Evolutionary conservation across 2,329 filamentous ascomycete genomes (phyloP).

Genomic region (Didymella lethalis): DNA sequence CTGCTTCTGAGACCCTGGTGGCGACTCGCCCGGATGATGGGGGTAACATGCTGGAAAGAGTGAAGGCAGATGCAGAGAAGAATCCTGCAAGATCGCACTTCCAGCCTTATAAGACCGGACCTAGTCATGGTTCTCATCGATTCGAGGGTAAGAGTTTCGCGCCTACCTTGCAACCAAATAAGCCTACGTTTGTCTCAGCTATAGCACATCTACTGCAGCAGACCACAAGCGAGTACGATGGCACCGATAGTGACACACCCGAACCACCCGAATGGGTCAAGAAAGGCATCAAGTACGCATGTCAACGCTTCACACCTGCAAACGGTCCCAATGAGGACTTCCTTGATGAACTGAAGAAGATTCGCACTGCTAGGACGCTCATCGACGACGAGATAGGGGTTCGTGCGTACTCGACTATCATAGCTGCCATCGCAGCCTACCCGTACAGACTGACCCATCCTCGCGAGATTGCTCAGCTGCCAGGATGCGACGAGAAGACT

Average conservation of each 20-base stretch:
- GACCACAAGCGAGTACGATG: conserved; percentile 81
- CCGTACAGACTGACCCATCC: conserved; percentile 63
- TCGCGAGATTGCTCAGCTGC: conserved; percentile 62
- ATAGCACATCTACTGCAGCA: conserved; percentile 64
- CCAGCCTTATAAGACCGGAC: conserved; percentile 23
- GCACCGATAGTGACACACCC: conserved; percentile 62
- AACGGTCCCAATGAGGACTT: conserved; percentile 78
- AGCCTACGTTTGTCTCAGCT: conserved; percentile 26
- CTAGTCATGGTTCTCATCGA: conserved; percentile 35
- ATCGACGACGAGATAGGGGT: conserved; percentile 80
- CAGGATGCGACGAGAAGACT: conserved; percentile 83
- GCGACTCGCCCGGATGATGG: conserved; percentile 31
- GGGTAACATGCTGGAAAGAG: conserved; percentile 60
- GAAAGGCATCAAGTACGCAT: conserved; percentile 74
- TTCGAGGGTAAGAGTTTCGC: conserved; percentile 47
- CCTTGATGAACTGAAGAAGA: conserved; percentile 75
- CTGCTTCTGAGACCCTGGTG: conserved; percentile 31
- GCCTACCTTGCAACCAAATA: conserved; percentile 28
- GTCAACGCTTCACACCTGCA: conserved; percentile 76
- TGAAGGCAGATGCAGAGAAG: conserved; percentile 57
- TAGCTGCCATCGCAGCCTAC: conserved; percentile 84
- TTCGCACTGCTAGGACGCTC: conserved; percentile 74
- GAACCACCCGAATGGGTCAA: conserved; percentile 74
- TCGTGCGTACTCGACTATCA: conserved; percentile 85
- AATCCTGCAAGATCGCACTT: conserved; percentile 24